Percentiles rank a stretch among this genome's conserved stretches.
Evolutionary conservation across 108 stramenopile genomes (phyloP).

Genomic region (Nitzschia sp.): DNA sequence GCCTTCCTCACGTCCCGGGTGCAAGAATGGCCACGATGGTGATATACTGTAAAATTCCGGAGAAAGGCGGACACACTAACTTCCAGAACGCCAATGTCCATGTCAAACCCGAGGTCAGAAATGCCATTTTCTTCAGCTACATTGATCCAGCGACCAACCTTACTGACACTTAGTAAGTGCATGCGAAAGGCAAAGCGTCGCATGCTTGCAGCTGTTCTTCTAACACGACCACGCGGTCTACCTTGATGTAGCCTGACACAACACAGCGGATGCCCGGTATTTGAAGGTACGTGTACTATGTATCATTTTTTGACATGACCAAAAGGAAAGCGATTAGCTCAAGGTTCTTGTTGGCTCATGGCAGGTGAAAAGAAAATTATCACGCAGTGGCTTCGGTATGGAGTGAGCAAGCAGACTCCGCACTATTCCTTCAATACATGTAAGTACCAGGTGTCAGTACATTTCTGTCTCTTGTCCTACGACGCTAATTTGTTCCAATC

Average conservation of each 20-base stretch:
- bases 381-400: slow-evolving; percentile 88
- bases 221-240: too few relatives aligned
- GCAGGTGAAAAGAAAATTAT: slow-evolving; percentile 89
- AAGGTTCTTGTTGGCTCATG: slow-evolving; percentile 27
- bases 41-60: slow-evolving; percentile 83
- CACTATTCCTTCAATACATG: slow-evolving; percentile 73
- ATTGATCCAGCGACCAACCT: slow-evolving; percentile 65
- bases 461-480: not conserved
- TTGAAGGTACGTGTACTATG: slow-evolving; percentile 45
- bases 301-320: slow-evolving; percentile 47
- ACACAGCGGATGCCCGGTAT: slow-evolving; percentile 91
- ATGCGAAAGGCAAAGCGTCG: too few relatives aligned
- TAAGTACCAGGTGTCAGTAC: slow-evolving; percentile 6
- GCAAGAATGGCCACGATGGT: slow-evolving; percentile 94
- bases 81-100: slow-evolving; percentile 88
- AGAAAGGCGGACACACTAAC: slow-evolving; percentile 86
- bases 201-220: too few relatives aligned
- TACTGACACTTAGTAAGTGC: slow-evolving; percentile 54
- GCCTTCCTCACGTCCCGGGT: slow-evolving; percentile 58
- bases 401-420: slow-evolving; percentile 65
- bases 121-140: slow-evolving; percentile 87
- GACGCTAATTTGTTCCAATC: not conserved
- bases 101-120: slow-evolving; percentile 71
- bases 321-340: slow-evolving; percentile 73
- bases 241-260: slow-evolving; percentile 36